A percentile compares a stretch with the other conserved stretches of the same genome.
phyloP scores from a whole-genome alignment of 441 rosid genomes.

The Populus hybrid region DNA sequence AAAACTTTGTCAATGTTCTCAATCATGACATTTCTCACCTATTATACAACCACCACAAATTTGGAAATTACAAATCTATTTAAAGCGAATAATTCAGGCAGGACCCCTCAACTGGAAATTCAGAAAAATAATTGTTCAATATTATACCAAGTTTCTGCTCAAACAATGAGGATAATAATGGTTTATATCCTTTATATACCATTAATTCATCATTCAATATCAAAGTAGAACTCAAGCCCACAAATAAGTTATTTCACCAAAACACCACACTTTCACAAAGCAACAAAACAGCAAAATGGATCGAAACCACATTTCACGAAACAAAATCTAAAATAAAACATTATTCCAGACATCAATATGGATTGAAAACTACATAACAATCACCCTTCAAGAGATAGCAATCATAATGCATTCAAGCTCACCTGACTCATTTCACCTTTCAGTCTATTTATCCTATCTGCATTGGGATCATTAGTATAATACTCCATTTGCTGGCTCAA shows the following conservation, averaged over 20 bases:
- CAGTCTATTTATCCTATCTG: constrained; percentile 76
- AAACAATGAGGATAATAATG: not conserved
- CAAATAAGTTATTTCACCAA: not conserved
- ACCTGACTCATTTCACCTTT: constrained; percentile 97
- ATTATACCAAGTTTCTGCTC: not conserved
- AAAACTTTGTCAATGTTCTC: constrained; percentile 92
- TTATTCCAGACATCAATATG: not conserved
- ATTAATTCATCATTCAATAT: not conserved
- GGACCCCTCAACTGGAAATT: not conserved
- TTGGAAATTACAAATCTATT: not conserved
- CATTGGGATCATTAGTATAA: constrained; percentile 77
- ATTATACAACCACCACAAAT: not conserved
- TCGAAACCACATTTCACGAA: not conserved
- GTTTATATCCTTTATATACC: not conserved
- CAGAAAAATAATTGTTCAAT: not conserved
- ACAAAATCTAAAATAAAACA: not conserved
- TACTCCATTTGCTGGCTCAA: constrained; percentile 85
- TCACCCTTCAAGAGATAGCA: not conserved
- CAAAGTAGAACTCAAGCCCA: not conserved
- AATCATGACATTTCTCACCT: constrained; percentile 93
- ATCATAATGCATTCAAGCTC: constrained; percentile 9
- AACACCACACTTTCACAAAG: not conserved
- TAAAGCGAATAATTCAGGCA: not conserved
- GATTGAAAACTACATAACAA: not conserved
- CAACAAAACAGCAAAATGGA: not conserved